Percentiles rank a stretch among this genome's conserved stretches.
Evolutionary conservation across 176 grass and related monocot genomes (phyloP).

Genomic region (Themeda triandra): DNA sequence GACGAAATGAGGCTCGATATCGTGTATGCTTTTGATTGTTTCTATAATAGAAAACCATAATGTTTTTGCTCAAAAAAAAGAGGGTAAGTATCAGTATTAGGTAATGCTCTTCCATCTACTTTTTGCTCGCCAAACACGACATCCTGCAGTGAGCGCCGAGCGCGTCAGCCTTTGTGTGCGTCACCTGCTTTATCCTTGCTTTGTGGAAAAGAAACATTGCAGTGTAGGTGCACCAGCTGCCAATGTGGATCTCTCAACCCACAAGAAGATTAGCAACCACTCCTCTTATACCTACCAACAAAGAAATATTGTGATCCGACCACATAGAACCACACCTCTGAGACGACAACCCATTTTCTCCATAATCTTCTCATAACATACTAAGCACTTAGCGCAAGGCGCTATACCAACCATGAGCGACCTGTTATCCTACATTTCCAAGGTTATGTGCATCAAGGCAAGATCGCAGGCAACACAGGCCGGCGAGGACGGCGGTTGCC

Average conservation of each 20-base stretch:
- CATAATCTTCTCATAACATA: slow-evolving; percentile 12
- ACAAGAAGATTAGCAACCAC: slow-evolving; percentile 32
- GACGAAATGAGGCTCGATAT: no score
- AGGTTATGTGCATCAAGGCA: slow-evolving; percentile 51
- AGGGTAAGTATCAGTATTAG: not conserved
- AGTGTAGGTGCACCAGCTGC: slow-evolving; percentile 66
- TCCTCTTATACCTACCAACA: slow-evolving; percentile 26
- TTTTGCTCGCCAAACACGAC: not conserved
- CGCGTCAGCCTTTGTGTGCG: not conserved
- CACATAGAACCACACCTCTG: not conserved
- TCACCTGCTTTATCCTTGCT: slow-evolving; percentile 30
- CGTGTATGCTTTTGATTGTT: no score
- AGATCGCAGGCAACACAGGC: slow-evolving; percentile 14
- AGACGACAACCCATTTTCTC: not conserved
- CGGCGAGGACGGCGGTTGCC: not conserved
- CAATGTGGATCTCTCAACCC: slow-evolving; percentile 44
- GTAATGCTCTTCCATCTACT: not conserved
- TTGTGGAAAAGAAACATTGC: slow-evolving; percentile 35
- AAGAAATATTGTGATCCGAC: slow-evolving; percentile 47
- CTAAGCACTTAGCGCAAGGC: not conserved
- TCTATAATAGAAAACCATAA: not conserved
- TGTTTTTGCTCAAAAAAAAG: not conserved
- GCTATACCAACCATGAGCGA: slow-evolving; percentile 45
- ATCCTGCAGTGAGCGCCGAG: not conserved
- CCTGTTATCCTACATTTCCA: slow-evolving; percentile 46